A percentile compares a stretch with the other conserved stretches of the same genome.
Evolutionary conservation across 2,329 filamentous ascomycete species (phyloP).

Genomic region (Ophiostoma ulmi): DNA sequence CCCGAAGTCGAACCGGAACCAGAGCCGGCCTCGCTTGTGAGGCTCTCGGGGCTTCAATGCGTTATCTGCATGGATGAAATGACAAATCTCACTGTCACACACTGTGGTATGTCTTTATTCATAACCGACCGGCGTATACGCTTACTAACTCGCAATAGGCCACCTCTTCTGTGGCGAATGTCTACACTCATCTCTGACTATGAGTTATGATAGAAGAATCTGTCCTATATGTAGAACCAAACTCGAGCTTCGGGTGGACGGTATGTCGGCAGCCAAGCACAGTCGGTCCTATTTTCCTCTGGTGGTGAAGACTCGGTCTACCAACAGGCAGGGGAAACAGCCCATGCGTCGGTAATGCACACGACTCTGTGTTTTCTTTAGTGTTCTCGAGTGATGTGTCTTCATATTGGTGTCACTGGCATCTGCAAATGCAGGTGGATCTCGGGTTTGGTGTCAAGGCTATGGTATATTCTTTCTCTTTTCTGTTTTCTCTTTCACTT

Average conservation of each 20-base stretch:
- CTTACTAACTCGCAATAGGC: slow-evolving; percentile 39
- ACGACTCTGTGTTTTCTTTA: not conserved
- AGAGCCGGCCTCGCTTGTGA: slow-evolving; percentile 38
- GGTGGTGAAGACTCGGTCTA: slow-evolving; percentile 58
- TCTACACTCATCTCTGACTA: slow-evolving; percentile 55
- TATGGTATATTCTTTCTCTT: not conserved
- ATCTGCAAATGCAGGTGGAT: not conserved
- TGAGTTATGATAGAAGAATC: slow-evolving; percentile 50
- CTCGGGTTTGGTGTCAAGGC: not conserved
- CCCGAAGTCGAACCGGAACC: not conserved
- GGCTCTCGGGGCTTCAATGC: slow-evolving; percentile 56
- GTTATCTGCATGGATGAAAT: slow-evolving; percentile 64
- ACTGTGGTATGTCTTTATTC: slow-evolving; percentile 53
- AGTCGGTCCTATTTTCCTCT: slow-evolving; percentile 52
- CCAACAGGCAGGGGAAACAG: slow-evolving; percentile 49
- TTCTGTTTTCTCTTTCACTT: not conserved
- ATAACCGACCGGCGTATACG: not conserved
- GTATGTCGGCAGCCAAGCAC: slow-evolving; percentile 39
- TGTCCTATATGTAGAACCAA: slow-evolving; percentile 61
- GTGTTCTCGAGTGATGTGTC: not conserved
- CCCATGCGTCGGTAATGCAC: slow-evolving; percentile 14
- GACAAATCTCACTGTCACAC: slow-evolving; percentile 55
- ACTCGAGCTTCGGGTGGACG: slow-evolving; percentile 40
- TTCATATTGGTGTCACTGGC: not conserved
- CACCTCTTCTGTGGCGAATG: slow-evolving; percentile 62